Evolutionary conservation across 2,329 filamentous ascomycete species (phyloP).

Genomic region (Colletotrichum sp.): DNA sequence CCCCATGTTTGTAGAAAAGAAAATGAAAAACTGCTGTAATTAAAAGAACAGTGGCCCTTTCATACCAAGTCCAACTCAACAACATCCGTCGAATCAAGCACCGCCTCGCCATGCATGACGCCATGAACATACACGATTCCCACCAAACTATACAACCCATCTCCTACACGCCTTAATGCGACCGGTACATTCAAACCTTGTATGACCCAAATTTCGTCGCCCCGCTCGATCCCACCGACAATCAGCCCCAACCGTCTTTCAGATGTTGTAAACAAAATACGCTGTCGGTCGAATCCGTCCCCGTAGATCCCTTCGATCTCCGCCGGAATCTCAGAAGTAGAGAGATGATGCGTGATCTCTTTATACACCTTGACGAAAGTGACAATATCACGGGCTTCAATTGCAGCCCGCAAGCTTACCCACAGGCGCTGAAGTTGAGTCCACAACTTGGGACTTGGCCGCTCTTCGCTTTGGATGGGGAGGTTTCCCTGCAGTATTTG

Average conservation of each 20-base stretch:
- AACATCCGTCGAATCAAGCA: neutral
- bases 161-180: neutral
- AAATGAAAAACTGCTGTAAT: no score
- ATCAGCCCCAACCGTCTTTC: neutral
- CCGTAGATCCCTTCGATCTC: no score
- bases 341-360: no score
- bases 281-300: no score
- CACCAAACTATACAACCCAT: neutral
- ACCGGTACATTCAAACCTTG: neutral
- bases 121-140: accelerated
- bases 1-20: no score
- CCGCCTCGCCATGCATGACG: neutral
- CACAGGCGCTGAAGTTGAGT: neutral
- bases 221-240: neutral
- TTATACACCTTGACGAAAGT: no score
- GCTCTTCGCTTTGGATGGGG: neutral
- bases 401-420: neutral
- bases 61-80: neutral
- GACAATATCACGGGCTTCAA: neutral
- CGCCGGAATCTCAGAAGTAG: no score
- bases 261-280: accelerated
- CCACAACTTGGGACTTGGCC: accelerated
- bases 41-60: no score
- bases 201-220: neutral
- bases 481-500: neutral